Evolutionary conservation across 225 moss, liverwort and hornwort genomes (phyloP), one percentile per base, ranked within the genome.

Genomic region (Sphagnum tenellum): DNA sequence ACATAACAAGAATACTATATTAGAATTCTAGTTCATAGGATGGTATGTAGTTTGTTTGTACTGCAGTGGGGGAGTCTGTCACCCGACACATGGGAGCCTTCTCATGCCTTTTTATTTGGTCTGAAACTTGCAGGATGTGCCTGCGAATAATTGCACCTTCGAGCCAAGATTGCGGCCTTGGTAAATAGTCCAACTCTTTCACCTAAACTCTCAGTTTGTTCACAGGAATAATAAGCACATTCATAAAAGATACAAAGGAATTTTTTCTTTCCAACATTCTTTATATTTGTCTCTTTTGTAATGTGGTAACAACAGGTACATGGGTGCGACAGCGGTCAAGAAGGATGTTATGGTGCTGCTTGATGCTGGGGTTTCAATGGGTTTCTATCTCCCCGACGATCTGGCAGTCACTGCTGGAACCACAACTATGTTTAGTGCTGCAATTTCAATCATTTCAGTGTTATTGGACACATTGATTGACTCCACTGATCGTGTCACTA

Each of bases 131-230:
- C 76, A 82, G 82, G 82, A 82, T 55, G 73, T 73, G 3, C 4
- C 44, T 10, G 8, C 3, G 7, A 0, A 10, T 3, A 67, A 55
- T 0, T 79, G 79, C 66, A 55, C 64, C 4, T 82, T 82, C 49
- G 82, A 82, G 46, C 82, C 76, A 57, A 66, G 82, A 54, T 76
- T 73, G 73, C 79, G 82, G 45, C 79, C 78, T 12, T 82, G 82
- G 82, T 82, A 68, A 49, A 49, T 47, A 76, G 78, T 71, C 3
- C 29, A 29, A 29, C 29, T 29, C 29, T 29, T 29, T 29, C 29
- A 29, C 29, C 29, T 29, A 29, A 29, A 29, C 29, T 29, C 29
- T 29, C 29, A 29, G 29, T 29, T 29, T 29, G 29, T 29, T 29
- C 29, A 29, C 29, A 29, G 29, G 29, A 29, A 29, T 29, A 29